Evolutionary conservation across 139 green algal species (phyloP).

Genomic region (Chlamydomonas applanata): DNA sequence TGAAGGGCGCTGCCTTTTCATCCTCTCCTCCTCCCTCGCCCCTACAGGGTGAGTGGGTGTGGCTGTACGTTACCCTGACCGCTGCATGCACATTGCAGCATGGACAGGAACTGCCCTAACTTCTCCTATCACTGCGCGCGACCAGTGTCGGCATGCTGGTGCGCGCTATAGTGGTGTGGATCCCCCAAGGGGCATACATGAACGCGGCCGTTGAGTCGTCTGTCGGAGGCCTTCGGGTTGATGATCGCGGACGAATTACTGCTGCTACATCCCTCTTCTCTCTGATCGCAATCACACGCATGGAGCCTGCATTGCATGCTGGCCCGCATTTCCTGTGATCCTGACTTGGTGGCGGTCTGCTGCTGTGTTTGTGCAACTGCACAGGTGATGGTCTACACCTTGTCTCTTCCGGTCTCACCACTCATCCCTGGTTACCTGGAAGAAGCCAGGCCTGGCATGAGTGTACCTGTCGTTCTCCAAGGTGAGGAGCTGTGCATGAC

Average conservation of each 20-base stretch:
- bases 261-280: not conserved
- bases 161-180: not conserved
- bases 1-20: no score
- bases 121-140: not conserved
- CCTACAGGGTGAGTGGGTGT: no score
- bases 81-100: not conserved
- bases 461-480: no score
- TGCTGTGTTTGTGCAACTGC: not conserved
- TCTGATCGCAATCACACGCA: not conserved
- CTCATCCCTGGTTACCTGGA: no score
- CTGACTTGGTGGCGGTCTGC: not conserved
- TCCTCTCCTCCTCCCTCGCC: no score
- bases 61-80: no score
- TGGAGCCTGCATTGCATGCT: not conserved
- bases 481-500: no score
- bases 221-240: not conserved
- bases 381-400: no score
- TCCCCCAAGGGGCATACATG: slow-evolving; percentile 8
- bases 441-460: no score
- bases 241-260: slow-evolving; percentile 12
- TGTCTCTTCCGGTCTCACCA: no score
- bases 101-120: not conserved
- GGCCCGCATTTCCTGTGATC: not conserved
- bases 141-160: not conserved
- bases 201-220: slow-evolving; percentile 12